Percentiles rank a stretch among this genome's conserved stretches.
These are phyloP conservation scores for Obba rivulosa DNA, from an alignment of 768 basidiomycete genomes.

Conservation along the genomic window DNA sequence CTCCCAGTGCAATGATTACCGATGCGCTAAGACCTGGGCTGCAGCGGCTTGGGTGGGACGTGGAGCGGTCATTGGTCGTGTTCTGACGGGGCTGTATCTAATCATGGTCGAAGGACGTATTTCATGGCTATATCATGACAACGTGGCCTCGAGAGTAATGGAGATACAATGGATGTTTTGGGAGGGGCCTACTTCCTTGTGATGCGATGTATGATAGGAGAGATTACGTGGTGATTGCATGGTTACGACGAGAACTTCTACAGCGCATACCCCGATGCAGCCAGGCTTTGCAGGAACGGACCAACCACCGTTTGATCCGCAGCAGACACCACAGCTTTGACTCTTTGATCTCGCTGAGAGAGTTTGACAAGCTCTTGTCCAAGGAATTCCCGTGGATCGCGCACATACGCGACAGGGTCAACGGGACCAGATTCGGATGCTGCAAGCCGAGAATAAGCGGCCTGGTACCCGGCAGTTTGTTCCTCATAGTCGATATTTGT, in stretches of 20 bases:
- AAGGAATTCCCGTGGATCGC: conserved; percentile 21
- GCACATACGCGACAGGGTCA: conserved; percentile 32
- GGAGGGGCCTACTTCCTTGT: no score
- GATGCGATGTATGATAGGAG: no score
- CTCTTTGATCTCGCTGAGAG: conserved; percentile 9
- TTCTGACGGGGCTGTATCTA: conserved; percentile 19
- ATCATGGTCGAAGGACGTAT: no score
- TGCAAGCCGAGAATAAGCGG: conserved; percentile 87
- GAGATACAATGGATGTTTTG: no score
- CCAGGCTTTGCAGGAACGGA: conserved; percentile 17
- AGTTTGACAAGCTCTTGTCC: conserved; percentile 19
- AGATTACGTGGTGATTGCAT: no score
- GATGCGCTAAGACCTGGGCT: conserved; percentile 27
- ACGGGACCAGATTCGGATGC: conserved; percentile 38
- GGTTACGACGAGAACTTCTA: not conserved
- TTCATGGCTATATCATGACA: no score
- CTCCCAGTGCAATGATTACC: conserved; percentile 39
- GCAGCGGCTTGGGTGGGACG: conserved; percentile 30
- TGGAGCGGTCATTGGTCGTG: conserved; percentile 26
- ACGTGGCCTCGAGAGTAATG: no score
- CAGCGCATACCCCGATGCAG: conserved; percentile 10
- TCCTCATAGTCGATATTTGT: conserved; percentile 89
- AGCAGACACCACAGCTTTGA: conserved; percentile 10
- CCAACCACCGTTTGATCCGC: conserved; percentile 13
- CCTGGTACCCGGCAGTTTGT: conserved; percentile 86